Conservation (phyloP, 1,284 basidiomycete genomes). For the Moesziomyces antarcticus region DNA sequence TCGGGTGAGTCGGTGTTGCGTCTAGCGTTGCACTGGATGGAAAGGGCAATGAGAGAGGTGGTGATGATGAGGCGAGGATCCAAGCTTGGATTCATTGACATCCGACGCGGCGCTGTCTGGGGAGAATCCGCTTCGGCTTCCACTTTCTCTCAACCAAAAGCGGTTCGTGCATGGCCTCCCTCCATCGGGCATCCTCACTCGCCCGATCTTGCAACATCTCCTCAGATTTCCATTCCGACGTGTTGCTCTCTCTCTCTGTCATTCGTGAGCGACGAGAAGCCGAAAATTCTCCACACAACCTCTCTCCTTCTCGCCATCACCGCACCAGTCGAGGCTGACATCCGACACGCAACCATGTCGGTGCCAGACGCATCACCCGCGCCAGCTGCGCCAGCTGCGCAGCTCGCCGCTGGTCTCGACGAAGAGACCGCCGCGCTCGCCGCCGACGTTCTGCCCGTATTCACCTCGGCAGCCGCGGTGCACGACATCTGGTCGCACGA, state of each 20-base stretch:
- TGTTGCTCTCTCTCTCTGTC: neutral
- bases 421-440: constrained; percentile 32
- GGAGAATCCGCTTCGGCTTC: no score
- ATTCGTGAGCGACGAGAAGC: no score
- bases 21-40: no score
- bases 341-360: constrained; percentile 8
- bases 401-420: constrained; percentile 8
- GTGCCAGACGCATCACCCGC: constrained; percentile 1
- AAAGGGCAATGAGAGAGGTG: no score
- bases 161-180: no score
- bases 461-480: constrained; percentile 24
- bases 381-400: neutral
- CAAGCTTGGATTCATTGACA: no score
- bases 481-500: constrained; percentile 32
- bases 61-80: no score
- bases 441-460: constrained; percentile 34
- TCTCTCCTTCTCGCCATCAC: neutral
- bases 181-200: neutral
- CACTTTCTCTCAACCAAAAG: no score
- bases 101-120: no score
- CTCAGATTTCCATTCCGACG: neutral
- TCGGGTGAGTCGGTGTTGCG: no score
- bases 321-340: no score
- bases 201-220: neutral
- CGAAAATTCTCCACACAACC: no score